Percentiles rank a stretch among this genome's conserved stretches.
Evolutionary conservation across 192 early-diverging fungal genomes (phyloP).

Genomic region (Kickxella alabastrina): DNA sequence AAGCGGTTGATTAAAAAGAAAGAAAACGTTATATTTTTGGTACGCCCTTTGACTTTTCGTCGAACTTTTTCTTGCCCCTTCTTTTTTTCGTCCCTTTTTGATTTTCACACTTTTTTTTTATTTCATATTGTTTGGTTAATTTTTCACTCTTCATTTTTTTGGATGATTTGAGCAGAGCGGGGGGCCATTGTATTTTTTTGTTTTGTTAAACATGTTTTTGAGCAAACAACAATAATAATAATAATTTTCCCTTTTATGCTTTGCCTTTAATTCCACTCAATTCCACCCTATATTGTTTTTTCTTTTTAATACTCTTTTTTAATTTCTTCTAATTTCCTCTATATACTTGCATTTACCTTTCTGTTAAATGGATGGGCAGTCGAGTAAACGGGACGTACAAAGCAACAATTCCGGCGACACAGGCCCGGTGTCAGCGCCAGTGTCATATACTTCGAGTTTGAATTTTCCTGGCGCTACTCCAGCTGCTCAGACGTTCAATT

Average conservation of each 20-base stretch:
- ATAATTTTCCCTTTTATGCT: not conserved
- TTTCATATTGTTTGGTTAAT: too few relatives aligned
- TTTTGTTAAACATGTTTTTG: not conserved
- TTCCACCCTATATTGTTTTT: not conserved
- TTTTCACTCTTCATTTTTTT: not conserved
- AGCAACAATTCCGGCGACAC: conserved; percentile 2
- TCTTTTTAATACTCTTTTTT: not conserved
- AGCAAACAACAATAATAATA: not conserved
- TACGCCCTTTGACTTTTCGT: too few relatives aligned
- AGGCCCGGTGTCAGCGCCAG: conserved; percentile 2
- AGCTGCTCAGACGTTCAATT: conserved; percentile 7
- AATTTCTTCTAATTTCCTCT: not conserved
- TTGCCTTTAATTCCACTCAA: not conserved
- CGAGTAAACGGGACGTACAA: conserved; percentile 7
- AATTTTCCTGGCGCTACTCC: not conserved
- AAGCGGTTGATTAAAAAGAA: too few relatives aligned
- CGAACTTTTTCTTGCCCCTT: not conserved
- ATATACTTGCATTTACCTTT: not conserved
- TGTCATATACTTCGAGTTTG: conserved; percentile 3
- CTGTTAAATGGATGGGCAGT: conserved; percentile 18
- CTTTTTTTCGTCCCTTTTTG: not conserved
- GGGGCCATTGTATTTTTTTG: too few relatives aligned
- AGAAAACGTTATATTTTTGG: too few relatives aligned
- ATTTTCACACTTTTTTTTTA: conserved; percentile 1
- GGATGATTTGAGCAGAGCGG: too few relatives aligned